A percentile compares a stretch with the other conserved stretches of the same genome.
These are phyloP conservation scores for Thuidium tamariscinum DNA, from an alignment of 225 moss, liverwort and hornwort species.

Conservation along the genomic window DNA sequence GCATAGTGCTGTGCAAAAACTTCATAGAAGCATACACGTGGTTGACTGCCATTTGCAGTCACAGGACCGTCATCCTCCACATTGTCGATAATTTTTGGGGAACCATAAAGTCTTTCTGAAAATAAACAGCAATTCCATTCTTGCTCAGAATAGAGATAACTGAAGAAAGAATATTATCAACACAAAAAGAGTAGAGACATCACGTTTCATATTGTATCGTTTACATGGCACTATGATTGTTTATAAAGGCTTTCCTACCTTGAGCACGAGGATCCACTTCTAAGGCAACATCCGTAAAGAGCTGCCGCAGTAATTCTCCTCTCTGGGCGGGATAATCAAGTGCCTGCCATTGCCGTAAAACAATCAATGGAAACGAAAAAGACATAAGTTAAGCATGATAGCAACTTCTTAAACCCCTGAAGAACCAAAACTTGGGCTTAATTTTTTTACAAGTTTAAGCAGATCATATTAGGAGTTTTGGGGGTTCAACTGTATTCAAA, in stretches of 20 bases:
- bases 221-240: not conserved
- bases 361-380: not conserved
- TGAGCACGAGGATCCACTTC: constrained; percentile 91
- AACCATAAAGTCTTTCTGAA: constrained; percentile 54
- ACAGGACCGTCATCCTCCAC: constrained; percentile 6
- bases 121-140: not conserved
- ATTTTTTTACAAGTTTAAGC: not conserved
- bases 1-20: constrained; percentile 89
- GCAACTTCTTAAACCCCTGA: not conserved
- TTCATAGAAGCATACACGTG: constrained; percentile 76
- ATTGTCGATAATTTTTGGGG: not conserved
- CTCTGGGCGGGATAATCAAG: constrained; percentile 68
- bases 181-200: not conserved
- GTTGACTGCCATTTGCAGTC: constrained; percentile 26
- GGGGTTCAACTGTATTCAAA: not conserved
- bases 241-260: constrained; percentile 16
- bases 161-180: not conserved
- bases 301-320: constrained; percentile 71
- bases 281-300: constrained; percentile 84
- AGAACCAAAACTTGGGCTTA: not conserved
- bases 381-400: not conserved
- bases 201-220: not conserved
- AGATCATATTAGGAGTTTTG: not conserved
- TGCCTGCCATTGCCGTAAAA: constrained; percentile 36
- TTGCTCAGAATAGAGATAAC: not conserved